These are phyloP conservation scores for Royoungia palumana DNA, from an alignment of 768 basidiomycete genomes.

Conservation along the genomic window DNA sequence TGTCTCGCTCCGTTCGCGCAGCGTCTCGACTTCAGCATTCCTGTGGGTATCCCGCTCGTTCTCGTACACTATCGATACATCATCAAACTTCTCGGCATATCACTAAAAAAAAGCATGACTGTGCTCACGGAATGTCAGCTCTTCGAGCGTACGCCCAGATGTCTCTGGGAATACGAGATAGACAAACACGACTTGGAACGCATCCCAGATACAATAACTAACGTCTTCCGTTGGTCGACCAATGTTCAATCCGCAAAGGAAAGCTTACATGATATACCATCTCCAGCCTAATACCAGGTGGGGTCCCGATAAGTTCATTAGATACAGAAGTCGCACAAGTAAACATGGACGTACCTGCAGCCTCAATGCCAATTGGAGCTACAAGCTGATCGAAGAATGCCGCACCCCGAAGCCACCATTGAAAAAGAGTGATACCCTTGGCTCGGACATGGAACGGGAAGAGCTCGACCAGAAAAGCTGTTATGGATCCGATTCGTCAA, in stretches of 20 bases:
- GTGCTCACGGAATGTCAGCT: background rate
- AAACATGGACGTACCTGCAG: constrained; percentile 3
- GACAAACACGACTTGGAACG: background rate
- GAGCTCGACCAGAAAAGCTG: constrained; percentile 64
- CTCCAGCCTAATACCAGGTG: constrained; percentile 4
- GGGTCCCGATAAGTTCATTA: background rate
- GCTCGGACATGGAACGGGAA: constrained; percentile 65
- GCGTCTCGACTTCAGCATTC: background rate
- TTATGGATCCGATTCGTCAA: background rate
- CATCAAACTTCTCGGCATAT: constrained; percentile 24
- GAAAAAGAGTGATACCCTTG: constrained; percentile 59
- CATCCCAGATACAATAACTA: constrained; percentile 4
- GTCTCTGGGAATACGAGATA: background rate
- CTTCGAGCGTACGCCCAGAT: background rate
- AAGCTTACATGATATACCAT: constrained; percentile 9
- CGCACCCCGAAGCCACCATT: constrained; percentile 48
- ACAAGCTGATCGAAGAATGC: constrained; percentile 13
- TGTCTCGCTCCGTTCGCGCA: background rate
- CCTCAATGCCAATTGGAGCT: constrained; percentile 15
- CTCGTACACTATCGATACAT: constrained; percentile 2
- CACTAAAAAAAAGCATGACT: background rate
- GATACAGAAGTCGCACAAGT: background rate
- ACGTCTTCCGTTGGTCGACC: background rate
- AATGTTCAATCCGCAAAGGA: no score
- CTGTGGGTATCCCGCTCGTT: background rate